phyloP scores from a whole-genome alignment of 306 rosid species.

The Hippophae rhamnoides region DNA sequence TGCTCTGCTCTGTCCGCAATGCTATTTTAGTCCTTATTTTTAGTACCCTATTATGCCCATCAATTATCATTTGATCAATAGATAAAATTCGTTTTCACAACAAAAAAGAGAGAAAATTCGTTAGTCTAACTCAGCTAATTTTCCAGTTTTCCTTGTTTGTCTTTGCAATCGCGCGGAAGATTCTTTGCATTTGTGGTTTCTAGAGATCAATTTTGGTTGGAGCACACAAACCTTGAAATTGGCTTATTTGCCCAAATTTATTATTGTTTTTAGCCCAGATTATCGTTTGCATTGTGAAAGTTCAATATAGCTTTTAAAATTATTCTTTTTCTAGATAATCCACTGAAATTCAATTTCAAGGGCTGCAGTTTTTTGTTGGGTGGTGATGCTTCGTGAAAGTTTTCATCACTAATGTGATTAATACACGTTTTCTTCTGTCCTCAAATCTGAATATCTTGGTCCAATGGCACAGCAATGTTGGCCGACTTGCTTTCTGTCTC shows the following conservation, averaged over 20 bases:
- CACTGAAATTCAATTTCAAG: not conserved
- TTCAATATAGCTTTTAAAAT: no score
- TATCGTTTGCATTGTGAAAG: no score
- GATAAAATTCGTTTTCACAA: no score
- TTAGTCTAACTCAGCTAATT: not conserved
- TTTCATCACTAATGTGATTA: not conserved
- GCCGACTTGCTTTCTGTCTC: no score
- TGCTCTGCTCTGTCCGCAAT: no score
- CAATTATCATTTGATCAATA: no score
- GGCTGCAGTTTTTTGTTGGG: not conserved
- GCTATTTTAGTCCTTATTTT: no score
- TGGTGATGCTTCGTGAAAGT: not conserved
- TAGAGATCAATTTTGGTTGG: not conserved
- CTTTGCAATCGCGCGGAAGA: not conserved
- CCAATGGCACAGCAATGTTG: no score
- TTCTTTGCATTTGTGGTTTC: conserved; percentile 1
- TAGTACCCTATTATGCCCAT: no score
- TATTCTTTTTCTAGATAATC: not conserved
- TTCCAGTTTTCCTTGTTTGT: not conserved
- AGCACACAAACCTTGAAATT: not conserved
- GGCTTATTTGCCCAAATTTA: not conserved
- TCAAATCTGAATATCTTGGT: not conserved
- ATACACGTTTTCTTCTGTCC: not conserved
- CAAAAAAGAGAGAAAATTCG: not conserved
- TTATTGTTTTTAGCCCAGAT: not conserved